A percentile compares a stretch with the other conserved stretches of the same genome.
phyloP scores from a whole-genome alignment of 1,139 yeast genomes.

The Nakaseomyces bracarensis region DNA sequence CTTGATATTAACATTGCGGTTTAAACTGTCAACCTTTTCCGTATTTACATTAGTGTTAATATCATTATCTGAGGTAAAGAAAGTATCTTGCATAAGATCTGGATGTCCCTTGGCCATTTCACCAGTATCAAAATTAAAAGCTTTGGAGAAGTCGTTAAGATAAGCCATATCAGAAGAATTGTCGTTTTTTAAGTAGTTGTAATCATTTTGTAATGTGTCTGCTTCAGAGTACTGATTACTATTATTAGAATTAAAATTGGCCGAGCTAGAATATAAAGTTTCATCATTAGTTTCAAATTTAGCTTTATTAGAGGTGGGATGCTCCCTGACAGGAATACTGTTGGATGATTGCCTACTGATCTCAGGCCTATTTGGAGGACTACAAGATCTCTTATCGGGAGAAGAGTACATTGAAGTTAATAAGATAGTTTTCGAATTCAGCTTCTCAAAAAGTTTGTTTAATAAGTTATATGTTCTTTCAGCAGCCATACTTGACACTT shows the following conservation, averaged over 20 bases:
- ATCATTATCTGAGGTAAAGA: neutral
- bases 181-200: neutral
- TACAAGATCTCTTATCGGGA: constrained; percentile 4
- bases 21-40: neutral
- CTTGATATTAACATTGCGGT: neutral
- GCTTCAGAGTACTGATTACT: neutral
- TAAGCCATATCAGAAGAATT: neutral
- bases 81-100: neutral
- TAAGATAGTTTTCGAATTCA: constrained; percentile 38
- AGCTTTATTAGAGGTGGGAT: neutral
- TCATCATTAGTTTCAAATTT: neutral
- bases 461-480: constrained; percentile 70
- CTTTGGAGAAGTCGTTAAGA: neutral
- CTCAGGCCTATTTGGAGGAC: neutral
- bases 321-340: neutral
- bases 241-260: neutral
- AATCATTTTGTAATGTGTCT: neutral
- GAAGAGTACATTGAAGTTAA: constrained; percentile 10
- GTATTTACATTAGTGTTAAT: neutral
- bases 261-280: too few relatives aligned
- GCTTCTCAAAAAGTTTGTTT: constrained; percentile 72
- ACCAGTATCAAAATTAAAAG: neutral
- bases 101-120: neutral
- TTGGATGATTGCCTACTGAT: neutral
- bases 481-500: constrained; percentile 71